Base-by-base conservation (phyloP, 2,329 filamentous ascomycete genomes). In the Penicillium sp. region DNA sequence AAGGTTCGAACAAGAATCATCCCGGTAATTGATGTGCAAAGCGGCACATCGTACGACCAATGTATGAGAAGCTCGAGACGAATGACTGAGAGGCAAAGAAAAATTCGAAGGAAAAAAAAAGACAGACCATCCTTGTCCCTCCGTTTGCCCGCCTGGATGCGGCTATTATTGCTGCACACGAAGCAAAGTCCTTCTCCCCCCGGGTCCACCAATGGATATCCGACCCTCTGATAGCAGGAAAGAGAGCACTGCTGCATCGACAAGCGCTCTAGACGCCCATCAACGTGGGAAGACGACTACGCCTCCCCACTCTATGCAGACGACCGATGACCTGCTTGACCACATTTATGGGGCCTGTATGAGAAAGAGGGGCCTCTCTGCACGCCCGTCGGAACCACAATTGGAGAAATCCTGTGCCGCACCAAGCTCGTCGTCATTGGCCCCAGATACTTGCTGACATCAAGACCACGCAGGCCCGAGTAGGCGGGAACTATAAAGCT, bases 191-290 rank as follows among this genome's bases (percentile, higher is more conserved):
- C 51, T 51, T 49, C 46, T 53, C 59, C 44, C 49, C 46, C 51
- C 52, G 51, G 51, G 51, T 51, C 53, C 40, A 55, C 54, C 55
- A 62, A 32, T 52, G 58, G 48, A 56, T 50, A 49, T 38, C 51
- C 47, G 29, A 53, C 22, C 52, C 44, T 36, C n/a, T 10, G 36
- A 2, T 40, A 27, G 6, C 40, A 52, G 49, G 48, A 53, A 53
- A 42, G 32, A 59, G 43, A 52, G 40, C 18, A 56, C 40, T 50
- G 40, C 42, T 64, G 59, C 59, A 64, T 50, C 24, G 39, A 62
- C 67, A 72, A 71, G 67, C 68, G 68, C 69, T 66, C 60, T 69
- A 71, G 60, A 69, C 69, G 69, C 69, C 61, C 49, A 39, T 44
- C 50, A 61, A 55, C 54, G 36, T 60, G 59, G 47, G 29, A 59